Base-by-base conservation (phyloP, 139 green algal genomes). In the Tetradesmus obliquus region DNA sequence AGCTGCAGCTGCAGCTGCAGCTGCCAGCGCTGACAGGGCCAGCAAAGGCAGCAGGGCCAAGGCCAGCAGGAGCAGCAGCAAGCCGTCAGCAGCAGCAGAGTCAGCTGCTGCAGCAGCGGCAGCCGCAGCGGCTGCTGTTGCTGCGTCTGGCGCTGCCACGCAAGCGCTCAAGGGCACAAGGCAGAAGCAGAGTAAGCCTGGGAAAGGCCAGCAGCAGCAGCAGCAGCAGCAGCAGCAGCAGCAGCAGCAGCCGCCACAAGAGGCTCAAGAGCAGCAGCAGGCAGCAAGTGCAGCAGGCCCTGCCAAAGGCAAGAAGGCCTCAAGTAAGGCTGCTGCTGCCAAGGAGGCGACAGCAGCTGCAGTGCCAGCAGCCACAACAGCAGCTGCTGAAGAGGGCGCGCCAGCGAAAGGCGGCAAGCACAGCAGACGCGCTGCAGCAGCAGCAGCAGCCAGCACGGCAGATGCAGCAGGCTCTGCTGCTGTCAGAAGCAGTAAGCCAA, bases 141-240 rank as follows among this genome's bases (percentile, higher is more conserved):
- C 66, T 54, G 62, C 85, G 9, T 60, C 85, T 20, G 85, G 57
- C 51, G 85, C 85, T 45, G 85, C 62, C 22, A 55, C 32, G 54
- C 62, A 89, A 45, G 62, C 85, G 17, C 45, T 60, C 2, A 89
- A 82, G 85, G 51, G 85, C 32, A 82, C 24, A 12, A 89, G 51
- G 85, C 85, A 89, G 17, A 62, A 88, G 57, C 57, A 22, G 6
- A 89, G 66, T 15, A 82, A 82, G 76, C 76, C n/a, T 17, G 7
- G 57, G 2, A 88, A 79, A 24, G 66, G 15, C 66, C 66, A 76
- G n/a, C 66, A 76, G 17, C 66, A 76, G 15, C 66, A 76, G 66
- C 66, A 76, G 66, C 66, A 76, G 66, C 15, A 76, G 66, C 66
- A 76, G 66, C 66, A 76, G 8, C 60, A 71, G 60, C 6, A 71